phyloP scores from a whole-genome alignment of 2,329 filamentous ascomycete genomes.

The Diaporthe sp. region DNA sequence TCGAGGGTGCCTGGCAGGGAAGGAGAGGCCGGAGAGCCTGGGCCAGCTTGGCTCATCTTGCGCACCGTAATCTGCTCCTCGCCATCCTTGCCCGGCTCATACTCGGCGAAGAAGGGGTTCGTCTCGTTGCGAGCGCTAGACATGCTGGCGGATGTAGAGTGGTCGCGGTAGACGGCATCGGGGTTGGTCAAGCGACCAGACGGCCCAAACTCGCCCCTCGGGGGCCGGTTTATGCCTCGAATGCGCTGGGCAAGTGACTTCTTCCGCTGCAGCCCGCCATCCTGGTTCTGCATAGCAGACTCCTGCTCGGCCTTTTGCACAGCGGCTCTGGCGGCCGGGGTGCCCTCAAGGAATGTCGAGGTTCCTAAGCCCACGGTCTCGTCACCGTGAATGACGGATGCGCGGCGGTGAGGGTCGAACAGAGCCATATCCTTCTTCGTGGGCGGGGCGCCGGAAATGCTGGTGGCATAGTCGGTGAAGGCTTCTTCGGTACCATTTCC shows the following conservation, averaged over 20 bases:
- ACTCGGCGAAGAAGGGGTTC: slow-evolving; percentile 90
- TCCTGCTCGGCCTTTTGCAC: slow-evolving; percentile 83
- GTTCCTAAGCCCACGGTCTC: slow-evolving; percentile 89
- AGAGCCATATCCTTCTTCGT: slow-evolving; percentile 61
- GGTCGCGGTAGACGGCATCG: slow-evolving; percentile 60
- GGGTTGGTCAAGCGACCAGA: slow-evolving; percentile 71
- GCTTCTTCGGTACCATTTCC: slow-evolving; percentile 85
- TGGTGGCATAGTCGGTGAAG: slow-evolving; percentile 80
- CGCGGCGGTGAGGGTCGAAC: slow-evolving; percentile 77
- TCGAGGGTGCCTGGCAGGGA: slow-evolving; percentile 75
- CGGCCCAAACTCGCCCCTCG: slow-evolving; percentile 68
- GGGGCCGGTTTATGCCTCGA: slow-evolving; percentile 83
- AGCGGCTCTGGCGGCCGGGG: slow-evolving; percentile 85
- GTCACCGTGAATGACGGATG: slow-evolving; percentile 85
- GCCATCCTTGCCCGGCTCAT: slow-evolving; percentile 70
- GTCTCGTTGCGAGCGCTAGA: slow-evolving; percentile 59
- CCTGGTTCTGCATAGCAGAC: slow-evolving; percentile 67
- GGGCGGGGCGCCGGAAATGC: slow-evolving; percentile 41
- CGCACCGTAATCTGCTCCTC: slow-evolving; percentile 65
- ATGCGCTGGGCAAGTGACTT: slow-evolving; percentile 96
- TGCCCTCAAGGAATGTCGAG: slow-evolving; percentile 94
- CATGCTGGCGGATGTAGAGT: slow-evolving; percentile 48
- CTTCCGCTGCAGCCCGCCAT: slow-evolving; percentile 82
- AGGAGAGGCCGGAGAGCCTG: slow-evolving; percentile 62
- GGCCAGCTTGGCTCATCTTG: slow-evolving; percentile 53